Percentiles rank a stretch among this genome's conserved stretches.
Evolutionary conservation across 495 filamentous ascomycete species (phyloP).

Genomic region (Tuber calosporum): DNA sequence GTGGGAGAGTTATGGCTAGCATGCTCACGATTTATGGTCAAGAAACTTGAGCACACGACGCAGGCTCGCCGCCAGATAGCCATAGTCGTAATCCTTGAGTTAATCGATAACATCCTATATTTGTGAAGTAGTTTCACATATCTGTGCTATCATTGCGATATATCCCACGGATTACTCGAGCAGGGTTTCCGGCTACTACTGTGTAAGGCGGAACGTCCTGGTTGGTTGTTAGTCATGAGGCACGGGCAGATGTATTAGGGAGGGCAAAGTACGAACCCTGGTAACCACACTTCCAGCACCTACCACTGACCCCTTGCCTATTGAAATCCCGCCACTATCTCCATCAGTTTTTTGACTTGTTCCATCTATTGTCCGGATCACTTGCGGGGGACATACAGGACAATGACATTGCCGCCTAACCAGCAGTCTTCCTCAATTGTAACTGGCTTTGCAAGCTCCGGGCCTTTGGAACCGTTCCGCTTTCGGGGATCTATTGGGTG

Average conservation of each 20-base stretch:
- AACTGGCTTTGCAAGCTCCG: slow-evolving; percentile 63
- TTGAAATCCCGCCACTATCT: slow-evolving; percentile 57
- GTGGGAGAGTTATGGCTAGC: not conserved
- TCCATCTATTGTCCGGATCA: slow-evolving; percentile 37
- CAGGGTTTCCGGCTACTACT: slow-evolving; percentile 58
- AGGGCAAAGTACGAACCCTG: slow-evolving; percentile 53
- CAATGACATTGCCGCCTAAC: slow-evolving; percentile 77
- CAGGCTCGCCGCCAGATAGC: not conserved
- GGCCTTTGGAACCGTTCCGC: slow-evolving; percentile 66
- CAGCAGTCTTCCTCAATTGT: slow-evolving; percentile 83
- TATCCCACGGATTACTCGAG: slow-evolving; percentile 53
- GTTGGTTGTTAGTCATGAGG: slow-evolving; percentile 12
- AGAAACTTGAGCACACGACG: not conserved
- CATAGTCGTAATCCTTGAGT: not conserved
- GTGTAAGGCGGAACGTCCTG: slow-evolving; percentile 58
- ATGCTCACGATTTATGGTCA: not conserved
- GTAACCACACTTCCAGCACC: slow-evolving; percentile 85
- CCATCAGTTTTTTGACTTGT: not conserved
- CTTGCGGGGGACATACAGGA: slow-evolving; percentile 55
- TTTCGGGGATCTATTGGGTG: slow-evolving; percentile 68
- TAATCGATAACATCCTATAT: not conserved
- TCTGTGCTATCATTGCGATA: slow-evolving; percentile 37
- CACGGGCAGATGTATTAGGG: not conserved
- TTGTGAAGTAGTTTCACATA: not conserved
- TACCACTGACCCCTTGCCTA: slow-evolving; percentile 70